Evolutionary conservation across 768 basidiomycete genomes (phyloP), one percentile per base, ranked within the genome.

Genomic region (Mrakia hoshinonis): DNA sequence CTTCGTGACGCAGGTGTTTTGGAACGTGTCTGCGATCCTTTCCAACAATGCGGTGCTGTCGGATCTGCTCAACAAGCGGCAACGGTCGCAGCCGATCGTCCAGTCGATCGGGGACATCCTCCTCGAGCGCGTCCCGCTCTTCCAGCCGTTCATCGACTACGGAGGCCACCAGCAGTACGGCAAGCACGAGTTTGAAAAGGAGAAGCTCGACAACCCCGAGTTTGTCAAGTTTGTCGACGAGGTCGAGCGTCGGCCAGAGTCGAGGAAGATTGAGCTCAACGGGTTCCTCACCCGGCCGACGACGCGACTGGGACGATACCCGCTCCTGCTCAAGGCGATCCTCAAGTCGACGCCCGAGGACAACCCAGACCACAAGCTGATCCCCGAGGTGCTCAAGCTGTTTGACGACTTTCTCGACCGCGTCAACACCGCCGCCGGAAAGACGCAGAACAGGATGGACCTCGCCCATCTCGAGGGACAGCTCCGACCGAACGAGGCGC

Each of bases 161-260:
- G 96, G 95, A 54, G 87, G 92, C 11, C 95, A 98, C 78, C 96
- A 99, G 79, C 82, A 97, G 69, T 97, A 95, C 77, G 96, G 96
- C 15, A 99, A 98, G 80, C 97, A 92, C 78, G 94, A 97, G 81
- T 98, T 99, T 79, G 96, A 99, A 83, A 95, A 91, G 84, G 96
- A 98, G 84, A 98, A 97, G 83, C 87, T 85, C 68, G 85, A 87
- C 64, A 99, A 99, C 81, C 85, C 89, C 6, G 89, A 87, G 15
- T 99, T 99, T 81, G 89, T 92, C 66, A 86, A 87, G 72, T 99
- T 98, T 79, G 96, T 98, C 38, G 96, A 98, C 84, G 83, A 86
- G 74, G 91, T 90, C 2, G 96, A 99, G 78, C 89, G 96, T 24
- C 82, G 90, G 24, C 94, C 94, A 0, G 93, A 96, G 78, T 97